phyloP scores from a whole-genome alignment of 805 yeast species.

The Millerozyma miso region DNA sequence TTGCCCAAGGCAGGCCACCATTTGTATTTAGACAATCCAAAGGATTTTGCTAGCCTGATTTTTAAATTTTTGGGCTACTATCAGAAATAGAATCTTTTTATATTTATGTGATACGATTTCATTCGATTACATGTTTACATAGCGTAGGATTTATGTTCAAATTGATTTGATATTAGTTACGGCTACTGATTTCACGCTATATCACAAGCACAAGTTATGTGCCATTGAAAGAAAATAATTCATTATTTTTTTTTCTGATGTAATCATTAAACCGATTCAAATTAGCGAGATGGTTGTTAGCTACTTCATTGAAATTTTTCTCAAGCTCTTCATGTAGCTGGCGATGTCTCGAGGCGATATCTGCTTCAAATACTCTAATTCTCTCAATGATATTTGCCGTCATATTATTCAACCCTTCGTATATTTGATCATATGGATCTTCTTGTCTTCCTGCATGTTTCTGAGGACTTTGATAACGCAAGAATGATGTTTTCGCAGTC shows the following conservation, averaged over 20 bases:
- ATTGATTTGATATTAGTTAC: background rate
- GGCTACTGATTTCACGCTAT: background rate
- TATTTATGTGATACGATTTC: too few relatives aligned
- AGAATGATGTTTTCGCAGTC: slow-evolving; percentile 5
- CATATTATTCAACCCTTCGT: slow-evolving; percentile 8
- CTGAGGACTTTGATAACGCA: background rate
- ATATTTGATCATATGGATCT: slow-evolving; percentile 1
- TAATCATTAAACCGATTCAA: slow-evolving; percentile 6
- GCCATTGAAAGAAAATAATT: slow-evolving; percentile 3
- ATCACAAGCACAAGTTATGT: background rate
- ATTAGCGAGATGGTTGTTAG: slow-evolving; percentile 4
- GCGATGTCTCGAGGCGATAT: slow-evolving; percentile 6
- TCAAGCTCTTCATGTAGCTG: slow-evolving; percentile 10
- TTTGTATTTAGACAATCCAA: slow-evolving; percentile 48
- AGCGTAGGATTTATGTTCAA: background rate
- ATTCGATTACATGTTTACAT: background rate
- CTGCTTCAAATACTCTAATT: slow-evolving; percentile 10
- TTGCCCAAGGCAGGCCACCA: slow-evolving; percentile 51
- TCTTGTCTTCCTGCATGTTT: background rate
- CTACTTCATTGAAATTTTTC: slow-evolving; percentile 9
- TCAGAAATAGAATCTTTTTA: slow-evolving; percentile 1
- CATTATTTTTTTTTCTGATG: slow-evolving; percentile 5
- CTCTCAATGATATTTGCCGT: slow-evolving; percentile 9
- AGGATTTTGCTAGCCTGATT: slow-evolving; percentile 25
- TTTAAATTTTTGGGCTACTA: slow-evolving; percentile 30